These are phyloP conservation scores for Phycomyces blakesleeanus DNA, from an alignment of 192 early-diverging fungal genomes.

Conservation along the genomic window DNA sequence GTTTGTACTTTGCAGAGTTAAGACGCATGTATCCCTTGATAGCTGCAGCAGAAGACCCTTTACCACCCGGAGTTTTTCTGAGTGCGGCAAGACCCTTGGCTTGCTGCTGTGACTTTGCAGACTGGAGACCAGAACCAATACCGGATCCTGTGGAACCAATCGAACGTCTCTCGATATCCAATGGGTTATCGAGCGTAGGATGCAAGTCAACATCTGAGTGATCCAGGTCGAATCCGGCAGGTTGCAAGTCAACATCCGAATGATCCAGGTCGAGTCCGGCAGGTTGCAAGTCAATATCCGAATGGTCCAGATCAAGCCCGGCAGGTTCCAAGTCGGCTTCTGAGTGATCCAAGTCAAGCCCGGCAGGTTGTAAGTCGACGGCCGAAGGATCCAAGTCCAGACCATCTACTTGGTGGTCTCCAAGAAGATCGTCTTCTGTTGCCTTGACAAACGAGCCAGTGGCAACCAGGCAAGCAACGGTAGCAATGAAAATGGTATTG, in stretches of 20 bases:
- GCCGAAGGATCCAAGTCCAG: no score
- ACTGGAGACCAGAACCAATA: neutral
- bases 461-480: neutral
- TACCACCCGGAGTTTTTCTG: neutral
- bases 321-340: no score
- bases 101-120: neutral
- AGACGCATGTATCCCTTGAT: neutral
- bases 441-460: neutral
- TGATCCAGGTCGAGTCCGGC: neutral
- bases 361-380: neutral
- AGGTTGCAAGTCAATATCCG: no score
- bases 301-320: no score
- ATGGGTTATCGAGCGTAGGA: neutral
- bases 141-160: neutral
- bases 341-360: no score
- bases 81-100: neutral
- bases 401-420: neutral
- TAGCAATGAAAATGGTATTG: neutral
- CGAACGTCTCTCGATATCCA: no score
- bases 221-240: neutral
- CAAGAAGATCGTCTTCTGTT: conserved; percentile 1
- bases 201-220: neutral
- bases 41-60: neutral
- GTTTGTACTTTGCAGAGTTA: neutral
- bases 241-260: neutral